Evolutionary conservation across 2,329 filamentous ascomycete genomes (phyloP).

Genomic region (Teratosphaeria zuluensis): DNA sequence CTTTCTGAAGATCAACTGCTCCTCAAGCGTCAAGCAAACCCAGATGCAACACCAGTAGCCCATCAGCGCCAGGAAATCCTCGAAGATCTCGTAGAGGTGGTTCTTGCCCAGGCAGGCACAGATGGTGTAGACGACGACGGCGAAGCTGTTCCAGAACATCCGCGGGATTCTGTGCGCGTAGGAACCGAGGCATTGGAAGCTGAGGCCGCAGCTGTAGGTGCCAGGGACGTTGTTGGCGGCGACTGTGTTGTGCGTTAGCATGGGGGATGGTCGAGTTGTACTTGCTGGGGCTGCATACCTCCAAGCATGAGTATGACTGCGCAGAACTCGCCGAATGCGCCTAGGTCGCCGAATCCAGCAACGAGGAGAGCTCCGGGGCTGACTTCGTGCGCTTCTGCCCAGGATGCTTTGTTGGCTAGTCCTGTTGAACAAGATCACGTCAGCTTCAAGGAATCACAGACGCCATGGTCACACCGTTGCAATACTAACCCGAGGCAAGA

Average conservation of each 20-base stretch:
- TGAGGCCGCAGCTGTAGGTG: slow-evolving; percentile 36
- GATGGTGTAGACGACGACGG: slow-evolving; percentile 30
- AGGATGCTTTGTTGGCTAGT: slow-evolving; percentile 8
- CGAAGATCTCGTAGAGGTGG: slow-evolving; percentile 35
- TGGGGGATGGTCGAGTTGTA: background rate
- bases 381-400: slow-evolving; percentile 23
- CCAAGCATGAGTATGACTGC: slow-evolving; percentile 34
- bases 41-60: slow-evolving; percentile 38
- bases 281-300: background rate
- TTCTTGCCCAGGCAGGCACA: slow-evolving; percentile 28
- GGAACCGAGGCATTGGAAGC: slow-evolving; percentile 21
- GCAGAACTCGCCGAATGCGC: slow-evolving; percentile 35
- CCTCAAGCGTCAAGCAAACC: slow-evolving; percentile 33
- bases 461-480: no score
- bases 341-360: slow-evolving; percentile 30
- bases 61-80: slow-evolving; percentile 37
- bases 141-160: slow-evolving; percentile 11
- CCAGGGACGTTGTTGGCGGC: slow-evolving; percentile 35
- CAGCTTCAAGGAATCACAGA: background rate
- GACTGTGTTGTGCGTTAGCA: background rate
- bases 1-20: slow-evolving; percentile 34
- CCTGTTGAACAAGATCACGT: background rate
- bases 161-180: slow-evolving; percentile 7
- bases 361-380: slow-evolving; percentile 31
- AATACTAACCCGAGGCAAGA: slow-evolving; percentile 51